Percentiles rank a stretch among this genome's conserved stretches.
Evolutionary conservation across 1,284 basidiomycete genomes (phyloP).

Genomic region (Wallemia ichthyophaga): DNA sequence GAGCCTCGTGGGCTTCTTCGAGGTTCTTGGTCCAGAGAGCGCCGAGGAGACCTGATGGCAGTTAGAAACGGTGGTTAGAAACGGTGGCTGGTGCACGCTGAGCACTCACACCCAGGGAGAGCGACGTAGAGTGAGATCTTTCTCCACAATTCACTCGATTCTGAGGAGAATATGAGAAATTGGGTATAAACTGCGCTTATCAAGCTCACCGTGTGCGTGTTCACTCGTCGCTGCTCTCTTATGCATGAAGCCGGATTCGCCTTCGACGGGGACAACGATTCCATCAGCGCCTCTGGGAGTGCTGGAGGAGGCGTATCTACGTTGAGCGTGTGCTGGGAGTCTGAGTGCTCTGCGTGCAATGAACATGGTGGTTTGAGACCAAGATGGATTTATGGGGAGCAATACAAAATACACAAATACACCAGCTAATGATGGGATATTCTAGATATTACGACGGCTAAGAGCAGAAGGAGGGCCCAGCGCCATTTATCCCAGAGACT

Average conservation of each 20-base stretch:
- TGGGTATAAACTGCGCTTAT: background rate
- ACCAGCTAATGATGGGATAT: background rate
- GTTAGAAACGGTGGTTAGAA: conserved; percentile 3
- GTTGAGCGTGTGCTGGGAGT: background rate
- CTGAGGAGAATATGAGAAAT: conserved; percentile 17
- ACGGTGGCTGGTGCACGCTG: conserved; percentile 19
- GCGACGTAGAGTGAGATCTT: conserved; percentile 61
- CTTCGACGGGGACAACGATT: background rate
- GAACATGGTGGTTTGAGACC: background rate
- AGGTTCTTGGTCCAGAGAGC: conserved; percentile 40
- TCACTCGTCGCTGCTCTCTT: conserved; percentile 29
- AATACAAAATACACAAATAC: background rate
- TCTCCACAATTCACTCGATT: conserved; percentile 46
- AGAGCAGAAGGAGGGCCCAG: background rate
- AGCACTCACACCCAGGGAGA: conserved; percentile 24
- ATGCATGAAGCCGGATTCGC: background rate
- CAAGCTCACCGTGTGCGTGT: conserved; percentile 33
- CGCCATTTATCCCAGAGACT: background rate
- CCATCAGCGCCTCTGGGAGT: background rate
- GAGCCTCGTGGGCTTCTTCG: conserved; percentile 36
- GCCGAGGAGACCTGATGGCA: conserved; percentile 27
- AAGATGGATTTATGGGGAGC: background rate
- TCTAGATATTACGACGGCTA: background rate
- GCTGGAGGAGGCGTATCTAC: background rate
- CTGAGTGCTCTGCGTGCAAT: background rate